These are phyloP conservation scores for Mucor circinelloides DNA, from an alignment of 371 early-diverging fungal species.

Conservation along the genomic window DNA sequence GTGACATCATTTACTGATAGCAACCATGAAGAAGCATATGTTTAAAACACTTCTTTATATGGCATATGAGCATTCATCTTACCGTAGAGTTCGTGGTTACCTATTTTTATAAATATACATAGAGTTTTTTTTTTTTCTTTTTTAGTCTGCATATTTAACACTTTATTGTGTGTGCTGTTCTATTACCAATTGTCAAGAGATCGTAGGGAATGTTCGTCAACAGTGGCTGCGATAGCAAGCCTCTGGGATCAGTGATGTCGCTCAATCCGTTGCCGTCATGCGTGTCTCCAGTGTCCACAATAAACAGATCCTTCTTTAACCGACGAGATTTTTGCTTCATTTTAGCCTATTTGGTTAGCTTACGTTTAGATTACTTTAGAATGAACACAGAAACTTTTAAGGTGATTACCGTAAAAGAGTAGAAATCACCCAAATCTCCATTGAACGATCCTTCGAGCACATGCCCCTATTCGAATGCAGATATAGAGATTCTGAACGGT, in stretches of 20 bases:
- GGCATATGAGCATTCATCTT: neutral
- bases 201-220: conserved; percentile 53
- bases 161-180: neutral
- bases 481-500: neutral
- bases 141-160: neutral
- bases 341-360: neutral
- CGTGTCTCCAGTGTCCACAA: conserved; percentile 60
- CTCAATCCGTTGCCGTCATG: conserved; percentile 58
- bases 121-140: too few species aligned
- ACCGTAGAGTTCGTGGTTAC: conserved; percentile 66
- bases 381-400: neutral
- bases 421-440: conserved; percentile 61
- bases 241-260: conserved; percentile 48
- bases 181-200: conserved; percentile 44
- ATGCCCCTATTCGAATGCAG: conserved; percentile 31
- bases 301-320: conserved; percentile 54
- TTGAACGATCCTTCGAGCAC: conserved; percentile 46
- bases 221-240: conserved; percentile 48
- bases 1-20: conserved; percentile 39
- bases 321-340: conserved; percentile 55
- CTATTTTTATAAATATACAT: conserved; percentile 18
- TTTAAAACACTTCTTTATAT: neutral
- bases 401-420: conserved; percentile 46
- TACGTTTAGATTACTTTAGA: conserved; percentile 13
- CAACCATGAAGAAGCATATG: neutral